Percentiles rank a stretch among this genome's conserved stretches.
Conservation (phyloP, 2,329 filamentous ascomycete species). For the Colletotrichum magnum region DNA sequence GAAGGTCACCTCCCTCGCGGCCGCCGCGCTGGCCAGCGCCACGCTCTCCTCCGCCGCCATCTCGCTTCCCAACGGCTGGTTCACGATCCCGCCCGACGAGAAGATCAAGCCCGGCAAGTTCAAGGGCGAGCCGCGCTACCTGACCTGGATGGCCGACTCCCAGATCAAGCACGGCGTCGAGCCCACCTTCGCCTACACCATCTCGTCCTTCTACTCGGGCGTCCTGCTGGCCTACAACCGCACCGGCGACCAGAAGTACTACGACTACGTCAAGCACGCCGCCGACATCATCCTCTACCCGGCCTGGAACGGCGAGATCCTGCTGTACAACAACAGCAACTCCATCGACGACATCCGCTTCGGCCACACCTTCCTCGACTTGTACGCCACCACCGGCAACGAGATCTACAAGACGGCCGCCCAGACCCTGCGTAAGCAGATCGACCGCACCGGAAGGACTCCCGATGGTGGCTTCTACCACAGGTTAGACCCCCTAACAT, state of each 20-base stretch:
- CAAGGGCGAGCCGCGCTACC: constrained; percentile 39
- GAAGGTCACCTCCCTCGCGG: constrained; percentile 11
- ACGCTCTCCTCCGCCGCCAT: constrained; percentile 24
- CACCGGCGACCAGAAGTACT: constrained; percentile 43
- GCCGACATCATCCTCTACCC: constrained; percentile 45
- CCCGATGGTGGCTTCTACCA: constrained; percentile 40
- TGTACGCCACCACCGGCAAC: constrained; percentile 33
- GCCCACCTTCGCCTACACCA: constrained; percentile 45
- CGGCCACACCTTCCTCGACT: constrained; percentile 39
- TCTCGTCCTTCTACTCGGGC: constrained; percentile 48
- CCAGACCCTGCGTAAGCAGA: constrained; percentile 27
- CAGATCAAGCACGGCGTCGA: constrained; percentile 47
- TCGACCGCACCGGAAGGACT: constrained; percentile 36
- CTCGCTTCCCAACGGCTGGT: constrained; percentile 38
- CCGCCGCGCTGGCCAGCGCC: constrained; percentile 24
- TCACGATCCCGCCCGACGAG: constrained; percentile 33
- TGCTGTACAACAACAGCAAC: constrained; percentile 39
- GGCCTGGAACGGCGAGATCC: constrained; percentile 41
- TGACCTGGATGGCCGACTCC: constrained; percentile 48
- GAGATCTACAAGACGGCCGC: constrained; percentile 40
- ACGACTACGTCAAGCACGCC: constrained; percentile 45
- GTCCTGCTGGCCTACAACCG: constrained; percentile 43
- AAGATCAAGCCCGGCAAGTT: constrained; percentile 35
- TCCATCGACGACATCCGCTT: constrained; percentile 41
- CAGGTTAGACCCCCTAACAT: constrained; percentile 25